These are phyloP conservation scores for Durotheca rogersii DNA, from an alignment of 495 filamentous ascomycete genomes.

Conservation along the genomic window DNA sequence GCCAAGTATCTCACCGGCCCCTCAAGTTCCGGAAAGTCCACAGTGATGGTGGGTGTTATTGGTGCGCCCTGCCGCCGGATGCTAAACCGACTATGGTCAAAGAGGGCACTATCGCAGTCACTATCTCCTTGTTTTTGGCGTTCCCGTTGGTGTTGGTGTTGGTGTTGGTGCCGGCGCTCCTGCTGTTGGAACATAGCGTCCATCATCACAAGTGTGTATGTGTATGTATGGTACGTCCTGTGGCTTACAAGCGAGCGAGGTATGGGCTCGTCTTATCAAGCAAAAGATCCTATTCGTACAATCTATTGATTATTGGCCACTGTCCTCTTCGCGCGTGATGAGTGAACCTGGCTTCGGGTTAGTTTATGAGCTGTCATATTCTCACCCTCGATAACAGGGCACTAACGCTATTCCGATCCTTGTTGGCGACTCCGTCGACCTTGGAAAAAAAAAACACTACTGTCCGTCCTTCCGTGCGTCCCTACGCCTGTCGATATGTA, in stretches of 20 bases:
- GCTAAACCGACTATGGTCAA: not conserved
- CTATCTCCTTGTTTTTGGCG: too few relatives aligned
- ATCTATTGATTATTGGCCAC: not conserved
- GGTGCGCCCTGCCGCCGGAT: not conserved
- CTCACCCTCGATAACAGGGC: conserved; percentile 10
- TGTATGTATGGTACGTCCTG: not conserved
- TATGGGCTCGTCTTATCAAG: not conserved
- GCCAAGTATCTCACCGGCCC: not conserved
- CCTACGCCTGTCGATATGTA: conserved; percentile 13
- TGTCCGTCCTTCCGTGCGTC: not conserved
- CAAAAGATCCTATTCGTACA: not conserved
- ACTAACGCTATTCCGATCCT: too few relatives aligned
- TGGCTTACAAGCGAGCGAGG: not conserved
- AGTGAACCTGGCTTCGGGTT: conserved; percentile 4
- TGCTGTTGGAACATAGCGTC: not conserved
- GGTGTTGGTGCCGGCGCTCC: too few relatives aligned
- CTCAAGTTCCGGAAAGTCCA: not conserved
- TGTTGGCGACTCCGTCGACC: too few relatives aligned
- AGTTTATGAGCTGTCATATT: conserved; percentile 27
- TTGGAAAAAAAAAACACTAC: not conserved
- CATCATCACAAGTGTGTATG: conserved; percentile 1
- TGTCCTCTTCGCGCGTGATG: conserved; percentile 2
- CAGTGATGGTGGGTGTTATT: not conserved
- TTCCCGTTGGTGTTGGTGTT: too few relatives aligned
- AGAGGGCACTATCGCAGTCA: not conserved